A percentile compares a stretch with the other conserved stretches of the same genome.
Evolutionary conservation across 306 rosid species (phyloP).

Genomic region (Ormosia emarginata): DNA sequence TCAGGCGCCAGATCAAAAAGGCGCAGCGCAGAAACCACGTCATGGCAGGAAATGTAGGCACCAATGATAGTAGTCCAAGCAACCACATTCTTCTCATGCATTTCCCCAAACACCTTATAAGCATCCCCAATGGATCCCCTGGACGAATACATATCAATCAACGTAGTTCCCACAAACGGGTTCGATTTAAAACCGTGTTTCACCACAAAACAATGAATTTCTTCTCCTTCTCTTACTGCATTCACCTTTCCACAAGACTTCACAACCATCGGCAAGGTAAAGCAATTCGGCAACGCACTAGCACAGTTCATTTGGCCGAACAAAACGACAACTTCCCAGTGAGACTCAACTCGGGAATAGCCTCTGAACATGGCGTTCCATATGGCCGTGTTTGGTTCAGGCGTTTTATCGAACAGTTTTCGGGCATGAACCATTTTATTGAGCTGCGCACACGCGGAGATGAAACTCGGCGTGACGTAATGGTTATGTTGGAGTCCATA

Average conservation of each 20-base stretch:
- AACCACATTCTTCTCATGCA: slow-evolving; percentile 62
- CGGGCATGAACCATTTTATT: slow-evolving; percentile 44
- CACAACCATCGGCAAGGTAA: slow-evolving; percentile 60
- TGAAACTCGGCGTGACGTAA: slow-evolving; percentile 46
- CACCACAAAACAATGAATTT: slow-evolving; percentile 49
- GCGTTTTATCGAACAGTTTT: slow-evolving; percentile 49
- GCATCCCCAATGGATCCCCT: slow-evolving; percentile 48
- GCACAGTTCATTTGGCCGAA: slow-evolving; percentile 43
- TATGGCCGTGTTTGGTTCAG: slow-evolving; percentile 43
- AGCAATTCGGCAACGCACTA: slow-evolving; percentile 49
- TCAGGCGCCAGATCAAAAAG: slow-evolving; percentile 63
- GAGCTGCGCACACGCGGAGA: slow-evolving; percentile 38
- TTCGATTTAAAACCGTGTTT: slow-evolving; percentile 57
- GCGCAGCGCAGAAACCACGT: slow-evolving; percentile 47
- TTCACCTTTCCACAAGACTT: slow-evolving; percentile 49
- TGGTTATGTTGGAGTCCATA: slow-evolving; percentile 49
- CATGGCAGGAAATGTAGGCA: slow-evolving; percentile 45
- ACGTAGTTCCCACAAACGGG: slow-evolving; percentile 46
- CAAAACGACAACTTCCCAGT: slow-evolving; percentile 42
- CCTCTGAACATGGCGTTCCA: slow-evolving; percentile 74
- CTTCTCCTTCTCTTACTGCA: slow-evolving; percentile 56
- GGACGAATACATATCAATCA: slow-evolving; percentile 60
- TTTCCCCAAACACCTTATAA: slow-evolving; percentile 60
- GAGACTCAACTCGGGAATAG: slow-evolving; percentile 29
- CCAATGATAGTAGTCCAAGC: slow-evolving; percentile 71